Evolutionary conservation across 352 stramenopile species (phyloP), one percentile per base, ranked within the genome.

Genomic region (Pythium phragmiticola): DNA sequence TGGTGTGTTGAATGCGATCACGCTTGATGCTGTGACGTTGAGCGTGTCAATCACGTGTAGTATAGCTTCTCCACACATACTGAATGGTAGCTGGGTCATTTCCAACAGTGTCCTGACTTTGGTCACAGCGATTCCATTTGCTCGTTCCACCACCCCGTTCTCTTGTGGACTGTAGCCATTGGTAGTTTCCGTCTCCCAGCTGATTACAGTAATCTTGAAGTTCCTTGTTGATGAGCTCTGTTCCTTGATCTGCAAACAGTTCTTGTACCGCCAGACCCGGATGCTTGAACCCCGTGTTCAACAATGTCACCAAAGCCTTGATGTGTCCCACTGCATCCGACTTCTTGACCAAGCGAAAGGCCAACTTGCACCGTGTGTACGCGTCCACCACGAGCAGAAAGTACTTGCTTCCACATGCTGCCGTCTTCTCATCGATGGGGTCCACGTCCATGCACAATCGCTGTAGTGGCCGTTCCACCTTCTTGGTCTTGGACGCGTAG

Each of bases 131-230:
- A 54, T 36, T n/a, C 48, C 51, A 17, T 58, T 58, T 5, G 7
- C 51, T 7, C 51, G 33, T 34, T 73, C 49, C 0, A 66, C 60
- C 11, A 66, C 56, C 0, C 16, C 17, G 12, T 64, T 67, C 21
- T 69, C 66, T 56, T 72, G 33, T 0, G 57, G 57, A 33, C 7
- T 58, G n/a, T 73, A 68, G 2, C 55, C 36, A 16, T 70, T 70
- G 12, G 53, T 60, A 2, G 41, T 52, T 2, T 23, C 23, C 28
- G 23, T 68, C 60, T 7, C 54, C 65, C 17, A 58, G 13, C 0
- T 26, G 14, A 2, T n/a, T 13, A 7, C 46, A 70, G 42, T 65
- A 68, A 6, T 49, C 6, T 2, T 34, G 13, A n/a, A 68, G 16
- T 1, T 63, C 39, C 2, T 30, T 51, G 23, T 37, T 51, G 19